Conservation (phyloP, 2,329 filamentous ascomycete species). For the Knoxdaviesia proteae region DNA sequence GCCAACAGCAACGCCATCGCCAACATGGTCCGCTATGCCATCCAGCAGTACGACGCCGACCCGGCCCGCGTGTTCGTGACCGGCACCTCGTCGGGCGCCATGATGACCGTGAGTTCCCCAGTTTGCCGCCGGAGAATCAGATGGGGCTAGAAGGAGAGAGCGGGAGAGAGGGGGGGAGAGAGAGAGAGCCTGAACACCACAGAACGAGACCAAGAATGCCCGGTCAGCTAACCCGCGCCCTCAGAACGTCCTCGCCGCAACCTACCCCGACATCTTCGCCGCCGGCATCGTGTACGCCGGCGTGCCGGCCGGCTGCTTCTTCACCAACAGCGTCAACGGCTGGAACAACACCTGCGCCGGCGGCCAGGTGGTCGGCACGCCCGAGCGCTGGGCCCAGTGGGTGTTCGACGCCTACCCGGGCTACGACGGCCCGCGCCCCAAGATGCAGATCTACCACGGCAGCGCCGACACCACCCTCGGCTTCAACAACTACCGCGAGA, state of each 20-base stretch:
- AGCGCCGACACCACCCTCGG: constrained; percentile 25
- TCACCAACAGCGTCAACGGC: constrained; percentile 17
- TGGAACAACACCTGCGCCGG: constrained; percentile 35
- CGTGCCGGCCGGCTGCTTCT: constrained; percentile 34
- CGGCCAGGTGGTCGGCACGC: constrained; percentile 22
- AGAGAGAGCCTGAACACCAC: no score
- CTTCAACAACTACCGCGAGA: constrained; percentile 34
- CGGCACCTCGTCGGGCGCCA: constrained; percentile 25
- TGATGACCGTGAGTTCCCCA: constrained; percentile 21
- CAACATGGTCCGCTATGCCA: constrained; percentile 35
- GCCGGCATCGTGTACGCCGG: constrained; percentile 29
- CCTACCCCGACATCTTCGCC: constrained; percentile 32
- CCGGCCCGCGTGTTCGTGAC: constrained; percentile 29
- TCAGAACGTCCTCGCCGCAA: constrained; percentile 25
- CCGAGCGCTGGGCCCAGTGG: constrained; percentile 18
- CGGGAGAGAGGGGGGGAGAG: no score
- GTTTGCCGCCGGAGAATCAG: constrained; percentile 10
- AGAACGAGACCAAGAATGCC: no score
- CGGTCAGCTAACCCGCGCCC: not conserved
- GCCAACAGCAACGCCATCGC: constrained; percentile 34
- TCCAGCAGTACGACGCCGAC: constrained; percentile 30
- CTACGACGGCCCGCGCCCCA: constrained; percentile 25
- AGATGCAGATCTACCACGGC: constrained; percentile 40
- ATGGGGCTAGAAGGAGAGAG: constrained; percentile 17
- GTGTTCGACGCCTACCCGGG: constrained; percentile 26